A percentile compares a stretch with the other conserved stretches of the same genome.
Conservation (phyloP, 2,329 filamentous ascomycete species). For the Hymenoscyphus fructigenus region DNA sequence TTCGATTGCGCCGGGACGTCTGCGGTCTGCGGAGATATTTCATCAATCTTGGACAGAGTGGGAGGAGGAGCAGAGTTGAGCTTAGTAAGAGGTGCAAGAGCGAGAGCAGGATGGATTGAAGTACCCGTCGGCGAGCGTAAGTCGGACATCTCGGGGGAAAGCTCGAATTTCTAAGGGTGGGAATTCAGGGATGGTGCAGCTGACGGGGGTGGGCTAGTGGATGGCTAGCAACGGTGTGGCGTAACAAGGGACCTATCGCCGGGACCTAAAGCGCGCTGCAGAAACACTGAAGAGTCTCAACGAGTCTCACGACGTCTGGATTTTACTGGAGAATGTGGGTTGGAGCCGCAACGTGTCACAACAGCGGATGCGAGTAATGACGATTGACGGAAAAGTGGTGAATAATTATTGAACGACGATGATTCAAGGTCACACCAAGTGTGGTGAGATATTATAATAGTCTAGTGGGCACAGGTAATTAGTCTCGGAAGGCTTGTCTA, state of each 20-base stretch:
- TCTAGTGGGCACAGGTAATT: neutral
- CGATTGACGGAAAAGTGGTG: neutral
- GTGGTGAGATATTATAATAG: conserved; percentile 3
- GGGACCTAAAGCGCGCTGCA: neutral
- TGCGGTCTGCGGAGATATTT: conserved; percentile 23
- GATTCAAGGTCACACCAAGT: neutral
- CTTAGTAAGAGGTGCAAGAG: conserved; percentile 40
- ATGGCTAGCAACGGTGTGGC: conserved; percentile 10
- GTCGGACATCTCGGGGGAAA: conserved; percentile 39
- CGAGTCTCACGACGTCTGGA: neutral
- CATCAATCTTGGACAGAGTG: conserved; percentile 29
- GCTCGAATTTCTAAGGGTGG: neutral
- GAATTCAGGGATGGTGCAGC: conserved; percentile 1
- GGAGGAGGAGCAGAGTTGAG: conserved; percentile 17
- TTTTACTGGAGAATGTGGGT: neutral
- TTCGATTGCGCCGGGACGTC: conserved; percentile 21
- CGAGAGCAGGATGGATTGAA: conserved; percentile 49
- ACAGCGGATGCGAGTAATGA: neutral
- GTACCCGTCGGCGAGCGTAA: conserved; percentile 43
- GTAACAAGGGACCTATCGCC: conserved; percentile 7
- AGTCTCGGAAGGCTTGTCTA: neutral
- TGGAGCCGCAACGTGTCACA: conserved; percentile 2
- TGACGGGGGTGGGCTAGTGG: neutral
- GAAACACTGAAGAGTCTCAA: neutral
- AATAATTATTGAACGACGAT: neutral